Percentiles rank a stretch among this genome's conserved stretches.
phyloP scores from a whole-genome alignment of 495 filamentous ascomycete species.

The Aspergillus hancockii region DNA sequence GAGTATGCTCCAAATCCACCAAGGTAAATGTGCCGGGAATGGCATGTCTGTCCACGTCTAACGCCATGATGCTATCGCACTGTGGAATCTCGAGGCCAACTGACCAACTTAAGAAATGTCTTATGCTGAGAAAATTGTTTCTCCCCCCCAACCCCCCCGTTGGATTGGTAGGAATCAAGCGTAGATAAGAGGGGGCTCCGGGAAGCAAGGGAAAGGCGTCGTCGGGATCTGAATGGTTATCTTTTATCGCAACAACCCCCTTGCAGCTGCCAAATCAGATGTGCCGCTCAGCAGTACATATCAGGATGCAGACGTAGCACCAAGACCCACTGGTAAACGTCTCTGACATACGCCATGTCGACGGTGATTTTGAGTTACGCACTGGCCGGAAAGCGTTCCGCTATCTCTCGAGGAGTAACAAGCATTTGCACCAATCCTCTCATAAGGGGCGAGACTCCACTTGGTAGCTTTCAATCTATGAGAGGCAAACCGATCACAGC shows the following conservation, averaged over 20 bases:
- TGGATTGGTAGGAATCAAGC: background rate
- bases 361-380: background rate
- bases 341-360: background rate
- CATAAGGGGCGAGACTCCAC: too few species aligned
- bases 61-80: constrained; percentile 27
- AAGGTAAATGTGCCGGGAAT: constrained; percentile 58
- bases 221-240: background rate
- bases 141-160: background rate
- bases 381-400: background rate
- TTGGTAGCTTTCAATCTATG: background rate
- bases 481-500: background rate
- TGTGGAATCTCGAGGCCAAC: background rate
- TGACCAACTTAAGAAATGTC: background rate
- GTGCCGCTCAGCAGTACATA: background rate
- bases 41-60: constrained; percentile 38
- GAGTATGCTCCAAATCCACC: constrained; percentile 52
- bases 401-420: background rate
- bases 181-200: background rate
- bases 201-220: background rate
- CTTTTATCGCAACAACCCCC: background rate
- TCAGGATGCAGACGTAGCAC: background rate
- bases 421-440: background rate
- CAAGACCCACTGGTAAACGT: background rate
- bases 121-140: background rate
- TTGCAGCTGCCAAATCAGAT: constrained; percentile 3